Evolutionary conservation across 805 yeast genomes (phyloP).

Genomic region (Danielia reshetovae): DNA sequence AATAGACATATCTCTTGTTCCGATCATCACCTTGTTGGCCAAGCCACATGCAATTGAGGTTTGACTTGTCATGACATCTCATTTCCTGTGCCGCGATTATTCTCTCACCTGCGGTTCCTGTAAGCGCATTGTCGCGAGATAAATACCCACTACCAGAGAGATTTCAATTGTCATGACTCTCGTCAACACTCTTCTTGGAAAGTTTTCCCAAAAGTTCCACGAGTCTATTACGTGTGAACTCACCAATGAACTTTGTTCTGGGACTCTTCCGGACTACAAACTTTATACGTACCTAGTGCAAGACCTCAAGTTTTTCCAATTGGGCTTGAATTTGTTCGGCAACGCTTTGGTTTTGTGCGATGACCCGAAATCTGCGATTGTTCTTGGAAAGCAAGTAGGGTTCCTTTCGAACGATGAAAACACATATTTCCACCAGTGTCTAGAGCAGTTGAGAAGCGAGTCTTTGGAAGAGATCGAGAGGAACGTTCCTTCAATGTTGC

Average conservation of each 20-base stretch:
- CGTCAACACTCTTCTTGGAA: conserved; percentile 20
- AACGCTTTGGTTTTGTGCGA: conserved; percentile 44
- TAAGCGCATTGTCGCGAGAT: conserved; percentile 9
- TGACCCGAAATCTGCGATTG: conserved; percentile 31
- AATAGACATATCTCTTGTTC: no score
- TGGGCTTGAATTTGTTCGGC: conserved; percentile 40
- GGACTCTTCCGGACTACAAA: conserved; percentile 39
- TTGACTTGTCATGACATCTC: no score
- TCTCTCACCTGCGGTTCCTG: background rate
- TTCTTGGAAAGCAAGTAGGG: conserved; percentile 48
- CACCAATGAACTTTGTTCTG: conserved; percentile 44
- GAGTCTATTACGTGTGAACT: conserved; percentile 37
- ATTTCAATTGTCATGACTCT: conserved; percentile 10
- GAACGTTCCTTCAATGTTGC: conserved; percentile 18
- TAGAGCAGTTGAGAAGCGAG: conserved; percentile 20
- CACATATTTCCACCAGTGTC: conserved; percentile 35
- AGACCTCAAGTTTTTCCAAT: conserved; percentile 45
- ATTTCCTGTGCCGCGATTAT: no score
- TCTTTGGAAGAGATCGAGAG: conserved; percentile 19
- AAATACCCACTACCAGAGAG: background rate
- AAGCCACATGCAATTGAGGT: no score
- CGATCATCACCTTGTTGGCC: no score
- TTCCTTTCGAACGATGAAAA: conserved; percentile 47
- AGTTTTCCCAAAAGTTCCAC: conserved; percentile 19
- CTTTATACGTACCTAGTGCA: conserved; percentile 45